Evolutionary conservation across 768 basidiomycete genomes (phyloP), one percentile per base, ranked within the genome.

Genomic region (Asterophora lycoperdoides): DNA sequence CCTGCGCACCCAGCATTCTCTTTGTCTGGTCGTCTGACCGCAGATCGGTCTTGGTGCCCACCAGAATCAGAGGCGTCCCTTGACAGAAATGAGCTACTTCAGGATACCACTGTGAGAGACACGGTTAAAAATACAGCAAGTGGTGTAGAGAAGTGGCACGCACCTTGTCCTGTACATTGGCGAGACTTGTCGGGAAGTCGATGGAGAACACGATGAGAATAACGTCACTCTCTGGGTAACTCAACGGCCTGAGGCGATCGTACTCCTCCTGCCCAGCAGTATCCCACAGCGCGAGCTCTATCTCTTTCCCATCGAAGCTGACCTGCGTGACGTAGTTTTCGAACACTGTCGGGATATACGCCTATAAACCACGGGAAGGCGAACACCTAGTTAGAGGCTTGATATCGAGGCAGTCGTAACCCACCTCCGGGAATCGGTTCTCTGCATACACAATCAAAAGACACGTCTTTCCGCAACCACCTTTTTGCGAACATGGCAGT

Each of bases 211-310:
- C 92, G 58, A 95, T 89, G 58, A 95, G 85, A 59, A 95, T 91
- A 51, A 92, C 89, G 61, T 91, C 80, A 74, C 84, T 87, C 66
- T 93, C 89, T 15, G 90, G 89, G 58, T 93, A 92, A 64, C 85
- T 88, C 54, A 93, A 74, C 15, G 89, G 89, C 56, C 89, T 78
- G 48, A 93, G 77, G 54, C 89, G 79, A 66, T 94, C 92, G 68
- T 96, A 97, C 71, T 97, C 93, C 69, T 97, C 93, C 66, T 96
- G 93, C 20, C 93, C 93, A 1, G 93, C 93, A 1, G 93, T 97
- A 68, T 97, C 93, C 93, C 95, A 99, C 14, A 99, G 76, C n/a
- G 96, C 95, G 36, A 99, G 79, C 62, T 96, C 92, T 53, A 99
- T 83, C 15, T 89, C 73, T 68, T 93, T 93, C 48, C 86, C 84